Base-by-base conservation (phyloP, 2,329 filamentous ascomycete species). In the Cercospora zeina region DNA sequence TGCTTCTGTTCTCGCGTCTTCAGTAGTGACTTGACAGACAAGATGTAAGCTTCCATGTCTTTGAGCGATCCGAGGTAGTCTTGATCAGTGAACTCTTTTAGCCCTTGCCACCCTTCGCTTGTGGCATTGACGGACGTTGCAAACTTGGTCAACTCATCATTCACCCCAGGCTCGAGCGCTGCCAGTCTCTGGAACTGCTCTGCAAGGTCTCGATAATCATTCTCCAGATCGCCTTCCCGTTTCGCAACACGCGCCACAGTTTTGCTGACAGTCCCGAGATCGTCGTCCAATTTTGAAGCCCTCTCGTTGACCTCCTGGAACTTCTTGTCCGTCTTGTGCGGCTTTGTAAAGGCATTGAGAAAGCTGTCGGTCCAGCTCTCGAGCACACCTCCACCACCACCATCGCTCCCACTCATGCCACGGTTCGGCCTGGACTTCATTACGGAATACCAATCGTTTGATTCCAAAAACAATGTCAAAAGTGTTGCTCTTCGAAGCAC, bases 1-100 rank as follows among this genome's bases (percentile, higher is more conserved):
- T 99, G 95, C 75, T 99, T 99, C 79, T 96, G 92, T 79, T 99
- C 95, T 36, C 95, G 88, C 1, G 91, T 91, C 76, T 96, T 96
- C 66, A 99, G 86, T 4, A 99, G 87, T 24, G 86, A 83, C 77
- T 96, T 96, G 51, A 97, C 81, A 0, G 92, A 89, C n/a, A 85
- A 80, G 67, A 92, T 93, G 77, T 97, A 99, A 27, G 92, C 89
- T 71, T 96, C 90, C 93, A 97, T 96, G 78, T 99, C 95, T 55
- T 92, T 87, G 58, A 99, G 82, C 59, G 89, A 93, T 68, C 91
- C 91, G 1, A 99, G 86, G 74, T 99, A 99, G 76, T 97, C 92
- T 71, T 96, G 92, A 74, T 99, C 95, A 0, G 93, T 97, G 71
- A 92, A 85, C 65, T 97, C 93, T 72, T 91, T 91, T 63, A 99